Conservation (phyloP, 2,329 filamentous ascomycete species). For the Elsinoe fawcettii region DNA sequence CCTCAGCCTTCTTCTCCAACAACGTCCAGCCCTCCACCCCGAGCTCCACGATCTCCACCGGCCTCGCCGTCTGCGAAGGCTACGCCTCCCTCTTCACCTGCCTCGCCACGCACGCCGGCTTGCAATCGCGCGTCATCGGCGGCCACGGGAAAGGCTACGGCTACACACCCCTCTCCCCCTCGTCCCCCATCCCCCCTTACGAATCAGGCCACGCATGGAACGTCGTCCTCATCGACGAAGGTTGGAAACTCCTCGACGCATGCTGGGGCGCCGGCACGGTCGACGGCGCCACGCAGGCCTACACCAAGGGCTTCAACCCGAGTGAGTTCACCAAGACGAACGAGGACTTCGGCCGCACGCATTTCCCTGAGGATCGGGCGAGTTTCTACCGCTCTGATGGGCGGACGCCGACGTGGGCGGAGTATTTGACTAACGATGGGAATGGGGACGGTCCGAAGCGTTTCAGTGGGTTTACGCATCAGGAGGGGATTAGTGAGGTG, state of each 20-base stretch:
- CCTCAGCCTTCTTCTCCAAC: slow-evolving; percentile 65
- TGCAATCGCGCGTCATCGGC: slow-evolving; percentile 65
- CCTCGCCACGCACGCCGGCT: slow-evolving; percentile 68
- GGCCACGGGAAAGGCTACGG: slow-evolving; percentile 87
- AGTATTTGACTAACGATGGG: slow-evolving; percentile 64
- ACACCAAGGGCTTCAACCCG: slow-evolving; percentile 61
- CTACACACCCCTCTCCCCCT: slow-evolving; percentile 54
- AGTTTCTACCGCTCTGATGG: slow-evolving; percentile 73
- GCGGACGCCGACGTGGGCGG: slow-evolving; percentile 60
- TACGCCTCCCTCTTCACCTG: slow-evolving; percentile 77
- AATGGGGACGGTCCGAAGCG: slow-evolving; percentile 34
- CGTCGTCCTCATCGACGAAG: slow-evolving; percentile 61
- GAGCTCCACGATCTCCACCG: slow-evolving; percentile 63
- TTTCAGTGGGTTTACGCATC: slow-evolving; percentile 41
- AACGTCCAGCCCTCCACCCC: slow-evolving; percentile 60
- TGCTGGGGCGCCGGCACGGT: slow-evolving; percentile 88
- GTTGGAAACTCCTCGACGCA: slow-evolving; percentile 85
- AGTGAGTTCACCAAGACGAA: slow-evolving; percentile 57
- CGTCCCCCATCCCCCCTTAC: slow-evolving; percentile 57
- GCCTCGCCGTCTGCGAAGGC: slow-evolving; percentile 83
- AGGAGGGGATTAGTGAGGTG: slow-evolving; percentile 46
- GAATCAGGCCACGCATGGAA: slow-evolving; percentile 28
- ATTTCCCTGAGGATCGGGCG: slow-evolving; percentile 63
- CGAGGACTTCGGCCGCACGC: slow-evolving; percentile 69
- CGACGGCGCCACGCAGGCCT: slow-evolving; percentile 46